Evolutionary conservation across 768 basidiomycete genomes (phyloP).

Genomic region (Suillus lakei): DNA sequence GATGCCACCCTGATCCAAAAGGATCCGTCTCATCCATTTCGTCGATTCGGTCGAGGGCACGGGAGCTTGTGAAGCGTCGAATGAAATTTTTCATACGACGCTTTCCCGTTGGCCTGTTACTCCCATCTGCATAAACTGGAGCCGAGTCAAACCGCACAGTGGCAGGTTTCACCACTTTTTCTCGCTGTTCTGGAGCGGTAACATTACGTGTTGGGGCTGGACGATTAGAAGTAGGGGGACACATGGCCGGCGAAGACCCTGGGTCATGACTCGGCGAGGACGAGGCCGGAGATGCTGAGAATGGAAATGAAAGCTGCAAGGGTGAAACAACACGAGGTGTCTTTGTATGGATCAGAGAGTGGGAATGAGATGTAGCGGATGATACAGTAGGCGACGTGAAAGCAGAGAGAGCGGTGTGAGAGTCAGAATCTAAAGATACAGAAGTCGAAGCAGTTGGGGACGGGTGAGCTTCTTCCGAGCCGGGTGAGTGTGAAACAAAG

Average conservation of each 20-base stretch:
- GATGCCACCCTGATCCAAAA: slow-evolving; percentile 65
- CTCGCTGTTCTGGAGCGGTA: slow-evolving; percentile 7
- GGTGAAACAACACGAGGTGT: slow-evolving; percentile 5
- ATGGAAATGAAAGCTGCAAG: background rate
- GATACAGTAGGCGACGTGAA: slow-evolving; percentile 19
- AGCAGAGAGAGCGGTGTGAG: slow-evolving; percentile 10
- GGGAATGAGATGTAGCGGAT: slow-evolving; percentile 15
- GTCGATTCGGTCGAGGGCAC: slow-evolving; percentile 69
- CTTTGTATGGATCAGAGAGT: slow-evolving; percentile 5
- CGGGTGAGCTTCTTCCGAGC: background rate
- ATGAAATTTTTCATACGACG: slow-evolving; percentile 31
- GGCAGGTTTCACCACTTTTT: slow-evolving; percentile 1
- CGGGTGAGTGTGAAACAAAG: slow-evolving; percentile 7
- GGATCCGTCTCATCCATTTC: slow-evolving; percentile 81
- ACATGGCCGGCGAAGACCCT: background rate
- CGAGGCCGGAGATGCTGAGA: background rate
- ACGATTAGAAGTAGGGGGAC: slow-evolving; percentile 1
- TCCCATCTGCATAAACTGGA: slow-evolving; percentile 9
- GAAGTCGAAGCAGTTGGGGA: slow-evolving; percentile 7
- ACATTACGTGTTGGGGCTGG: background rate
- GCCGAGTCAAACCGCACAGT: background rate
- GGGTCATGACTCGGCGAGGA: background rate
- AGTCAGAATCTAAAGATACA: slow-evolving; percentile 16
- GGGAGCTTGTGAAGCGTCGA: slow-evolving; percentile 29
- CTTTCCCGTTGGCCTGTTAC: slow-evolving; percentile 17